Base-by-base conservation (phyloP, 768 basidiomycete genomes). In the Pluteus cervinus region DNA sequence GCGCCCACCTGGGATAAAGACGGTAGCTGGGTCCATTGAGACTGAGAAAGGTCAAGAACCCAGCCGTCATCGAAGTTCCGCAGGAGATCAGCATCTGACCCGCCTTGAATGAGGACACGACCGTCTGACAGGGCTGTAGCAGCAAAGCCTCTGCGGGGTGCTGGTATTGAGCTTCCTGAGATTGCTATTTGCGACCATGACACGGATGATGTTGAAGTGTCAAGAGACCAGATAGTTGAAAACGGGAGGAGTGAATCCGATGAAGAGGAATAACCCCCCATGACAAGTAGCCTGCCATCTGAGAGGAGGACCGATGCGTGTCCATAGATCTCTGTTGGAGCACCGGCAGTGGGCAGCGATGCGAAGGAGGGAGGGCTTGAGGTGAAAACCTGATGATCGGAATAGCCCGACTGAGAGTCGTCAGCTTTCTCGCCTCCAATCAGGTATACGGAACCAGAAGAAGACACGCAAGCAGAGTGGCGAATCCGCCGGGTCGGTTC, bases 401-500 rank as follows among this genome's bases (percentile, higher is more conserved):
- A 62, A 50, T 84, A 79, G 1, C 65, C 73, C 33, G 59, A 63
- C 1, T 68, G 68, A 7, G 89, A 92, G 9, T 77, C 86, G 55
- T 94, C 91, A n/a, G 76, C 76, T 49, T 71, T 79, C 58, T 84
- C 73, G 6, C 91, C 91, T 3, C 91, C 91, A 31, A 84, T 69
- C 24, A 93, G 68, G 60, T 72, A 87, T 8, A 87, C 65, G 30
- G 63, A 60, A 5, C 79, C 80, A 5, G 61, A 58, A 5, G 51
- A 44, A 1, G 65, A 41, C 8, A 73, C 67, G 6, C 73, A 67
- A 5, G 83, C 58, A 6, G 84, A 70, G 51, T 92, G 87, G 48
- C 80, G 76, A n/a, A 86, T 79, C 31, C 89, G 76, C 21, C 89
- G 72, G 38, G 71, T 65, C 3, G 91, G 89, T 52, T 92, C 71